Conservation (phyloP, 169 alveolate species). For the Babesia caballi region DNA sequence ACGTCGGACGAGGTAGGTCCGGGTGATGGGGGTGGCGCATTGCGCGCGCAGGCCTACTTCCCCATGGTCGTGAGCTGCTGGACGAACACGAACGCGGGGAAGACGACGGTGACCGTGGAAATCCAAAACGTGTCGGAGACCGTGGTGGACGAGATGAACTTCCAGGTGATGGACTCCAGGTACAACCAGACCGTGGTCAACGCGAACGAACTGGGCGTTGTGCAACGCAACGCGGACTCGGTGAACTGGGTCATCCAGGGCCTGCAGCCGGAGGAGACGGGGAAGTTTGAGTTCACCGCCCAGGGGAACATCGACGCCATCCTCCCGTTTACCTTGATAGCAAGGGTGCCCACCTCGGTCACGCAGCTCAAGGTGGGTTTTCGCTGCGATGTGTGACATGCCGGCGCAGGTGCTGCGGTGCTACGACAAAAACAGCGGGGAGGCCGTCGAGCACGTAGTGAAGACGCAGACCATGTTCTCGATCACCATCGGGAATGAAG, state of each 20-base stretch:
- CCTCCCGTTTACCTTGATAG: slow-evolving; percentile 60
- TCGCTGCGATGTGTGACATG: neutral
- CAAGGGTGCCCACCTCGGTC: slow-evolving; percentile 22
- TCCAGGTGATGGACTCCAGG: slow-evolving; percentile 52
- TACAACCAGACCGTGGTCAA: slow-evolving; percentile 30
- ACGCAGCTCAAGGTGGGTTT: slow-evolving; percentile 43
- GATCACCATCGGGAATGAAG: slow-evolving; percentile 61
- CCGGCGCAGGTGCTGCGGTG: slow-evolving; percentile 37
- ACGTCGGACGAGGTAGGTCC: slow-evolving; percentile 33
- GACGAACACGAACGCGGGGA: slow-evolving; percentile 41
- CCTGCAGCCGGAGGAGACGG: slow-evolving; percentile 20
- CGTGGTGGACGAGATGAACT: slow-evolving; percentile 23
- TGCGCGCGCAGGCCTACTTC: slow-evolving; percentile 19
- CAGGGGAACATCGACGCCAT: slow-evolving; percentile 50
- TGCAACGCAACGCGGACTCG: slow-evolving; percentile 42
- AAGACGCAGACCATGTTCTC: slow-evolving; percentile 57
- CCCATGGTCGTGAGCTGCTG: slow-evolving; percentile 62
- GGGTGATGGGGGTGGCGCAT: neutral
- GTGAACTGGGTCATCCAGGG: slow-evolving; percentile 47
- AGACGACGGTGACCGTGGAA: slow-evolving; percentile 55
- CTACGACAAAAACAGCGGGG: slow-evolving; percentile 56
- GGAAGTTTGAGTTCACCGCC: slow-evolving; percentile 48
- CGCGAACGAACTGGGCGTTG: slow-evolving; percentile 42
- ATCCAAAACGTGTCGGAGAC: slow-evolving; percentile 37
- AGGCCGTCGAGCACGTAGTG: slow-evolving; percentile 30